Evolutionary conservation across 495 filamentous ascomycete species (phyloP).

Genomic region (Podospora appendiculata): DNA sequence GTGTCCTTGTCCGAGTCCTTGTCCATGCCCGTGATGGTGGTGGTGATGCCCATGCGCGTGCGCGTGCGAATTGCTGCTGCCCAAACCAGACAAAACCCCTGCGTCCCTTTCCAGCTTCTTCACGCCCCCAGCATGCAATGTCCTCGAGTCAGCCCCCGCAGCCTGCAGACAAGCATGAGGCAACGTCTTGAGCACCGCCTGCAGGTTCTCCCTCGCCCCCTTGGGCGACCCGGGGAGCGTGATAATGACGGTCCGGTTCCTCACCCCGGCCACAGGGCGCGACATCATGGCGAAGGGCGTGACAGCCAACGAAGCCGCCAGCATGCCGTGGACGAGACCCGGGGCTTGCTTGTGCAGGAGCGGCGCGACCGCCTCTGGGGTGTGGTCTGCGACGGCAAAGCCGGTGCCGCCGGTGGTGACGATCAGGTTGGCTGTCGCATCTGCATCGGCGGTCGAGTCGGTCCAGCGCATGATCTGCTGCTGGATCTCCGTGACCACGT

Average conservation of each 20-base stretch:
- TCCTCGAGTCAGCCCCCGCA: constrained; percentile 72
- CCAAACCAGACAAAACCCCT: constrained; percentile 34
- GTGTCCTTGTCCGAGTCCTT: constrained; percentile 53
- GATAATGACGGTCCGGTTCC: constrained; percentile 75
- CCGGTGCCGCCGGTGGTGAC: constrained; percentile 89
- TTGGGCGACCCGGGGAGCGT: constrained; percentile 94
- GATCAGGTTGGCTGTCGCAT: constrained; percentile 60
- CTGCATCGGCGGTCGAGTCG: constrained; percentile 45
- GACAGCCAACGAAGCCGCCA: constrained; percentile 72
- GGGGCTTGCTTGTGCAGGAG: constrained; percentile 82
- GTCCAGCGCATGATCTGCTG: constrained; percentile 59
- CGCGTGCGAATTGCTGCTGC: constrained; percentile 1
- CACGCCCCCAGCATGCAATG: constrained; percentile 71
- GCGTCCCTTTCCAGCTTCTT: constrained; percentile 80
- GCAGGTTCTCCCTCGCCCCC: constrained; percentile 94
- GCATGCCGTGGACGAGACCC: constrained; percentile 90
- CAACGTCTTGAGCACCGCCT: constrained; percentile 77
- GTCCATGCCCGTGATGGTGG: constrained; percentile 47
- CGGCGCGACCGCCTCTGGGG: constrained; percentile 80
- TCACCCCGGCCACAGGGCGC: constrained; percentile 82
- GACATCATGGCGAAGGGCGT: constrained; percentile 99
- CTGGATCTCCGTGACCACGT: constrained; percentile 70
- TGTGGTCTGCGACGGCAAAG: constrained; percentile 81
- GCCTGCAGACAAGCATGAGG: constrained; percentile 92
- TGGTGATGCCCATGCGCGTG: constrained; percentile 27